phyloP scores from a whole-genome alignment of 805 yeast species.

The Wickerhamiella musiphila region DNA sequence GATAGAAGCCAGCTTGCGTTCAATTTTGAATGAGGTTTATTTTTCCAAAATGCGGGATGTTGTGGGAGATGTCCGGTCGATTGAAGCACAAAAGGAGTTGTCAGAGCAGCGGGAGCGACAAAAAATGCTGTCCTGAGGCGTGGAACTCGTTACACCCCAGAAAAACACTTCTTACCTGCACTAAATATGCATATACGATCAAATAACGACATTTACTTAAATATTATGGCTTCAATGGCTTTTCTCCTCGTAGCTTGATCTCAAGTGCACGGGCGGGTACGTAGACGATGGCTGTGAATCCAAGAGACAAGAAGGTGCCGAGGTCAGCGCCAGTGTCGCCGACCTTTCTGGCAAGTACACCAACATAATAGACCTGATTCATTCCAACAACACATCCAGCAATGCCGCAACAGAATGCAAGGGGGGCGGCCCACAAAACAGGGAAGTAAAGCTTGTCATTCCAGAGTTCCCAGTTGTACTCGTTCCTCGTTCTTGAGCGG shows the following conservation, averaged over 20 bases:
- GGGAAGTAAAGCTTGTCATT: conserved; percentile 43
- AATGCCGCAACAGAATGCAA: conserved; percentile 50
- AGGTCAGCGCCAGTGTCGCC: conserved; percentile 65
- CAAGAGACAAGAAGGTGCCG: conserved; percentile 68
- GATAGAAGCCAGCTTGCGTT: conserved; percentile 71
- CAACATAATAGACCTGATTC: conserved; percentile 74
- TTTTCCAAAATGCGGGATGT: conserved; percentile 90
- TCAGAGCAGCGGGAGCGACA: conserved; percentile 26
- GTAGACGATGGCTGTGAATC: conserved; percentile 44
- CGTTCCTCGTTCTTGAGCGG: conserved; percentile 32
- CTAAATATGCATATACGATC: too few relatives aligned
- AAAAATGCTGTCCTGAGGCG: conserved; percentile 27
- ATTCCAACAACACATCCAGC: conserved; percentile 76
- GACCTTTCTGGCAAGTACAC: conserved; percentile 47
- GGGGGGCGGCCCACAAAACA: conserved; percentile 51
- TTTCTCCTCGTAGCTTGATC: conserved; percentile 28
- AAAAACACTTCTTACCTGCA: background rate
- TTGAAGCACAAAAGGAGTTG: conserved; percentile 23
- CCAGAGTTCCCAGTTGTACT: conserved; percentile 66
- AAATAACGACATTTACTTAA: too few relatives aligned
- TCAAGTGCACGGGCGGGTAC: conserved; percentile 53
- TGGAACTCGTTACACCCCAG: too few relatives aligned
- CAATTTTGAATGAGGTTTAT: conserved; percentile 78
- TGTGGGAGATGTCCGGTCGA: conserved; percentile 46
- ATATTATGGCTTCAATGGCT: conserved; percentile 7